phyloP scores from a whole-genome alignment of 1,284 basidiomycete genomes.

The Lignosus rhinocerotis region DNA sequence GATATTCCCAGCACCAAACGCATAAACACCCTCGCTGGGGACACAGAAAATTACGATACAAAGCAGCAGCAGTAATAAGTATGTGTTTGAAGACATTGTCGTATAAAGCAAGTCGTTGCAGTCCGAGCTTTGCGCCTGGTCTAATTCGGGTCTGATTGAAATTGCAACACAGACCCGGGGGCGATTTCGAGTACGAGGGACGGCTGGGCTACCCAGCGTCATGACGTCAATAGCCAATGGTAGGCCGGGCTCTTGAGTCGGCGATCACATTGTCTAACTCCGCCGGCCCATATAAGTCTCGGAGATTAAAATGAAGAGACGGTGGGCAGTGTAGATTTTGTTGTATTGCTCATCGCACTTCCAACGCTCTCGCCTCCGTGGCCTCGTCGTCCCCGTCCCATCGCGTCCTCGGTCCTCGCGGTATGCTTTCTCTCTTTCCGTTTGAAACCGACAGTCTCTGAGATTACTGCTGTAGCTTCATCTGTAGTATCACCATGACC shows the following conservation, averaged over 20 bases:
- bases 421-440: constrained; percentile 8
- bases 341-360: constrained; percentile 24
- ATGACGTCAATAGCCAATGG: constrained; percentile 23
- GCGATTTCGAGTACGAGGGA: neutral
- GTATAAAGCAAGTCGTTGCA: constrained; percentile 6
- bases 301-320: constrained; percentile 11
- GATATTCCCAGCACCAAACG: constrained; percentile 78
- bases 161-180: constrained; percentile 4
- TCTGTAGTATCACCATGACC: constrained; percentile 35
- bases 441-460: constrained; percentile 16
- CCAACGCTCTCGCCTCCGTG: constrained; percentile 16
- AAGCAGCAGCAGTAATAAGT: constrained; percentile 47
- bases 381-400: constrained; percentile 17
- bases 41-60: constrained; percentile 60
- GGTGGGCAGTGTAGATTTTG: constrained; percentile 27
- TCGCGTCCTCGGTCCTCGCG: constrained; percentile 19
- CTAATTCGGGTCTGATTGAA: constrained; percentile 8
- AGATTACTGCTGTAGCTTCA: constrained; percentile 15
- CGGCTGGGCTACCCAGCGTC: neutral
- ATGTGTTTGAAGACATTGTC: constrained; percentile 29
- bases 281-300: neutral
- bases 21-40: constrained; percentile 57
- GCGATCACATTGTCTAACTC: neutral
- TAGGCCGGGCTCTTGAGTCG: neutral
- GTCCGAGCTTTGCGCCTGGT: neutral